Percentiles rank a stretch among this genome's conserved stretches.
Evolutionary conservation across 495 filamentous ascomycete species (phyloP).

Genomic region (Chaetomidium leptoderma): DNA sequence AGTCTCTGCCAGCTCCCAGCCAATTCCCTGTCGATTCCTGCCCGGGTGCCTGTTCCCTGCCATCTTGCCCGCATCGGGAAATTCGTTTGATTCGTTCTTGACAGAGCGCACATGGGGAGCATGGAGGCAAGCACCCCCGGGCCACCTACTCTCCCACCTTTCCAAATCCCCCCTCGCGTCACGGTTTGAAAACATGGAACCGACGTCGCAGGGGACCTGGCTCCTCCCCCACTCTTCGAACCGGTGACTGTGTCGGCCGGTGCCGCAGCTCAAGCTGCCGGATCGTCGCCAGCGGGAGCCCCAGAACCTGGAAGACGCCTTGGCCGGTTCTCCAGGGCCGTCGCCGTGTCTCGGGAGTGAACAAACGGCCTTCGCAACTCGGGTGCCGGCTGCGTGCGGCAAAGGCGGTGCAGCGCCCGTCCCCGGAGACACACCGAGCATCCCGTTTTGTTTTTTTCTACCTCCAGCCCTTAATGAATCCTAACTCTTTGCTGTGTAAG

Average conservation of each 20-base stretch:
- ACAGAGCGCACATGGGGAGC: too few species aligned
- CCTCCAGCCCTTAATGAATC: too few species aligned
- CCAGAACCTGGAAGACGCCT: not conserved
- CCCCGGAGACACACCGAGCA: too few species aligned
- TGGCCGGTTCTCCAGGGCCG: not conserved
- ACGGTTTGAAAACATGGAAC: too few species aligned
- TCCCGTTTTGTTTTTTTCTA: too few species aligned
- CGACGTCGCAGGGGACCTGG: too few species aligned
- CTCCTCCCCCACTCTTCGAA: not conserved
- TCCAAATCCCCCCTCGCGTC: too few species aligned
- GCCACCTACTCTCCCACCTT: too few species aligned
- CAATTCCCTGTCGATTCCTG: not conserved
- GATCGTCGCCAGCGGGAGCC: constrained; percentile 6
- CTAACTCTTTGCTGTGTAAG: too few species aligned
- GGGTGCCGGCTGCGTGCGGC: not conserved
- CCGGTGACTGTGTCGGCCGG: not conserved
- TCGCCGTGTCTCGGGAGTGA: not conserved
- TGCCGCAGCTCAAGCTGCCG: constrained; percentile 10
- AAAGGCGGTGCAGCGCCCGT: too few species aligned
- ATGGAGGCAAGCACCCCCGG: too few species aligned
- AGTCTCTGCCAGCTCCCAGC: too few species aligned
- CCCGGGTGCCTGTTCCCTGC: constrained; percentile 1
- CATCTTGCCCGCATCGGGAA: constrained; percentile 1
- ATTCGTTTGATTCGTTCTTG: not conserved
- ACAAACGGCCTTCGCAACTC: not conserved